These are phyloP conservation scores for Arachis hypogaea DNA, from an alignment of 306 rosid species.

Conservation along the genomic window DNA sequence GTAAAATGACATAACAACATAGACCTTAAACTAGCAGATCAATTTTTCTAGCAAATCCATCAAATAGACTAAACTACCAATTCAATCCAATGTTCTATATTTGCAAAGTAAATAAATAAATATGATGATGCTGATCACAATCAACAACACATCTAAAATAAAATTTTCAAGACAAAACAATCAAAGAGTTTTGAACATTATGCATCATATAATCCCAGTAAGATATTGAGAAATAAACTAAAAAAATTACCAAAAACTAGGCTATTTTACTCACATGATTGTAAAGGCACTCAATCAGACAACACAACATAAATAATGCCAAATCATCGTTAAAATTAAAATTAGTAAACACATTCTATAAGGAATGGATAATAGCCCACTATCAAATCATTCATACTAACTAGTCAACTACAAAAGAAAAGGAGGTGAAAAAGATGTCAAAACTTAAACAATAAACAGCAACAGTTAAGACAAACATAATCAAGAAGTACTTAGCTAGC, in stretches of 20 bases:
- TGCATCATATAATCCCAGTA: conserved; percentile 6
- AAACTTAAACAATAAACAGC: neutral
- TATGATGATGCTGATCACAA: too few relatives aligned
- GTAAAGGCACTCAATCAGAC: too few relatives aligned
- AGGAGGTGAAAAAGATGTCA: too few relatives aligned
- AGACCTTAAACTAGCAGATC: neutral
- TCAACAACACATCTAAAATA: too few relatives aligned
- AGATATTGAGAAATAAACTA: neutral
- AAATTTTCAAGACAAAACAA: neutral
- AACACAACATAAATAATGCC: too few relatives aligned
- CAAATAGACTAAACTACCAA: conserved; percentile 10
- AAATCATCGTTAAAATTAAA: too few relatives aligned
- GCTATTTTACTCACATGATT: too few relatives aligned
- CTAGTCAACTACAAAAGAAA: neutral
- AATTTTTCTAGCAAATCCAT: conserved; percentile 2
- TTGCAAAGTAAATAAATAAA: too few relatives aligned
- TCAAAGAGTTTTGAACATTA: neutral
- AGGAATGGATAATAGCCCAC: too few relatives aligned
- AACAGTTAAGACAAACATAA: neutral
- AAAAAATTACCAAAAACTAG: too few relatives aligned
- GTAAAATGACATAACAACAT: neutral
- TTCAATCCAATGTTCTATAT: conserved; percentile 1
- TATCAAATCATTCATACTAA: conserved; percentile 3
- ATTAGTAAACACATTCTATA: too few relatives aligned
- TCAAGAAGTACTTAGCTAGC: neutral